Evolutionary conservation across 2,329 filamentous ascomycete genomes (phyloP), one percentile per base, ranked within the genome.

Genomic region (Mycosphaerella arachidis): DNA sequence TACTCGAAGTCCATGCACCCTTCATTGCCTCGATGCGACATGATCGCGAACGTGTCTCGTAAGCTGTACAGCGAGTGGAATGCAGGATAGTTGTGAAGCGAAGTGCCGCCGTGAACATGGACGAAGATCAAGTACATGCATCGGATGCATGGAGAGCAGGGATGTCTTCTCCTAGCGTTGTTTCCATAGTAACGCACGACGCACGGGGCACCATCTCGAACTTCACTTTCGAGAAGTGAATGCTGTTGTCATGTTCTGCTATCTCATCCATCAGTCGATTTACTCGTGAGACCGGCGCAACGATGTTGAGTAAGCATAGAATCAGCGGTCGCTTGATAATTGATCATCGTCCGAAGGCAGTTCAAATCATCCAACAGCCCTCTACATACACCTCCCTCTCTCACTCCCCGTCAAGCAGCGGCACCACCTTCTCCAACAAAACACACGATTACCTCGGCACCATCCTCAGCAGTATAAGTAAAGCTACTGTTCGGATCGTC

Each of bases 1-100:
- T 75, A 84, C 66, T 82, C 76, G 70, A 81, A 84, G 71, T 84
- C 81, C 81, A 84, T 84, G 57, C 78, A 79, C 68, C 70, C 74
- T 51, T 76, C 76, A 53, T 78, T 74, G 40, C 70, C 71, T 55
- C 77, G 76, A 50, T 71, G 69, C 27, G 68, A 68, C 70, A 72
- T 72, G 33, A 51, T 43, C 35, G 50, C 43, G n/a, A 31, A 43
- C 12, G 16, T 46, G 43, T 37, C 55, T 52, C 48, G 55, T 50
- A 43, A 51, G 53, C 6, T 43, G 20, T 35, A 35, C 31, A 54
- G 18, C n/a, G 52, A 40, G 20, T 50, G 29, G 13, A 20, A 50
- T 50, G 18, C 29, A 9, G 9, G 20, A 29, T 12, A 50, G 8
- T 3, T 50, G 46, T 50, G 29, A 30, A 50, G 29, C 46, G 46